Base-by-base conservation (phyloP, 345 rosid genomes). In the Zanthoxylum bungeanum region DNA sequence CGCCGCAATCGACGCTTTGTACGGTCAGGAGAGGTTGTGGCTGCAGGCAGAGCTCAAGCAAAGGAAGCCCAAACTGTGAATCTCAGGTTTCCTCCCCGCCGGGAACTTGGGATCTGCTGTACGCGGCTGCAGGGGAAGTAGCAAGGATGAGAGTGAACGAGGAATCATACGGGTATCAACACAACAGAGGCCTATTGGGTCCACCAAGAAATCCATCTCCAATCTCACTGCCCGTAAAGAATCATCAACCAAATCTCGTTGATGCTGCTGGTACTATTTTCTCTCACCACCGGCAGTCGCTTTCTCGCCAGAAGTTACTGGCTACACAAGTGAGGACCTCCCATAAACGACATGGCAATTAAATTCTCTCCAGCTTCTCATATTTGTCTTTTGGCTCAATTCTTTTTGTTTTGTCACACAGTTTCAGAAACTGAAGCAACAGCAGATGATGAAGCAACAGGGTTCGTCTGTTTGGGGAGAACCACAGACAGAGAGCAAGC, bases 361-460 rank as follows among this genome's bases (percentile, higher is more conserved):
- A 22, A 22, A 16, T 25, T n/a, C 4, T 19, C 2, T 36, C 2
- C 6, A 28, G 53, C 11, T 27, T 28, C 5, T 2, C 4, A 0
- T 59, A 0, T 33, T 59, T 46, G 66, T 59, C 39, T 60, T 12
- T 5, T 44, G n/a, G 59, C 16, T 62, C 53, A 44, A 42, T 40
- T 19, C 7, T 49, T 52, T 14, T n/a, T 65, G 42, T 22, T 37
- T 51, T 30, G 16, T 59, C 49, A 39, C 57, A 2, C 76, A 87
- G 93, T 82, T 84, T 77, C 85, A 85, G 79, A 90, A 84, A 44
- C 71, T 88, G 60, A 86, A 83, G 19, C 92, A 84, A 58, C 80
- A 80, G 68, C 85, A 21, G 47, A 47, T 46, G 46, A 60, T 31
- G 66, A 63, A 70, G 12, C 77, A 66, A 28, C 81, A 75, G 66